Evolutionary conservation across 169 alveolate species (phyloP), one percentile per base, ranked within the genome.

Genomic region (Eimeria praecox): DNA sequence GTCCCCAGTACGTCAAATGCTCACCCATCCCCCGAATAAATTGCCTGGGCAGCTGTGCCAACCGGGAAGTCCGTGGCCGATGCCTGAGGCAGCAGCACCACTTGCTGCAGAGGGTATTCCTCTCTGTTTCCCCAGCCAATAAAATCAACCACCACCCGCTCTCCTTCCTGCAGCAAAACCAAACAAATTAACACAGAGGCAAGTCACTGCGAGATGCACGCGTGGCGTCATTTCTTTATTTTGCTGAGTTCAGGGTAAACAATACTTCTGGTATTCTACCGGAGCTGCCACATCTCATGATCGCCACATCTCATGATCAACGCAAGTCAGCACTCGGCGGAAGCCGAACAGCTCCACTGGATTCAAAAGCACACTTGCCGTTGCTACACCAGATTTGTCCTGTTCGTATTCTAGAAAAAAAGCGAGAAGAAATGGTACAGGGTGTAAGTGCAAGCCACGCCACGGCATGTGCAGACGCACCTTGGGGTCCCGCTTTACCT

Each of bases 21-120:
- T 0, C 30, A 95, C 97, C 97, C 97, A 69, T 95, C 97, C 38
- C 94, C 97, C 24, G 94, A 75, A 89, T 78, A 95, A 38, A 95
- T 90, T 27, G 95, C 97, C 78, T 95, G 97, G 38, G 93, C 92
- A 18, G 83, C 88, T 5, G 97, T 27, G 44, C 95, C 95, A 1
- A 92, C 92, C 14, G 87, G 92, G 59, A 87, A 38, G 22, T 90
- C 96, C 8, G 97, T 77, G 20, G 95, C 94, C 18, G 94, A 54
- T 16, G 77, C 95, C n/a, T 92, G 96, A 20, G 87, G 69, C 44
- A 95, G 96, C 12, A 95, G 95, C 78, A 66, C 90, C 66, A 95
- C 94, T 71, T 95, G 95, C 44, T 90, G 95, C 46, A 71, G 64
- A 35, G 94, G 89, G 69, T 90, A 95, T 64, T 90, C 97, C 77